Percentiles rank a stretch among this genome's conserved stretches.
Evolutionary conservation across 2,329 filamentous ascomycete genomes (phyloP).

Genomic region (Dothidotthia symphoricarpi): DNA sequence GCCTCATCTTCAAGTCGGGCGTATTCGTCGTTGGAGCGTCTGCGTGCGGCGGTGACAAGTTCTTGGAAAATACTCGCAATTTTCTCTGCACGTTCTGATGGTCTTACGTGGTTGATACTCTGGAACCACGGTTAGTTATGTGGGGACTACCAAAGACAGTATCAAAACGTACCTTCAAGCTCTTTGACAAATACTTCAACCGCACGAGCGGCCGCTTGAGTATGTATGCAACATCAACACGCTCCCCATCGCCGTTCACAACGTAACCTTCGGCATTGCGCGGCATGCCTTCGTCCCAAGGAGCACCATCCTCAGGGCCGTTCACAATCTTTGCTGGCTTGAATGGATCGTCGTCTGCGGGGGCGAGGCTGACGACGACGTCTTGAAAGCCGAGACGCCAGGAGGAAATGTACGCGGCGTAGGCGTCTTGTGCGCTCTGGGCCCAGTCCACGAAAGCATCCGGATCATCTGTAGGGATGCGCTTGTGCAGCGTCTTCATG

Average conservation of each 20-base stretch:
- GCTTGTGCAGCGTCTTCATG: conserved; percentile 74
- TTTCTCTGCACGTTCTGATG: conserved; percentile 57
- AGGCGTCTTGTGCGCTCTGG: conserved; percentile 71
- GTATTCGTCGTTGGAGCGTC: conserved; percentile 69
- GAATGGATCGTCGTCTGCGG: conserved; percentile 64
- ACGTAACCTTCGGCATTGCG: conserved; percentile 61
- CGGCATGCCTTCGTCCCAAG: conserved; percentile 56
- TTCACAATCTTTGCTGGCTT: conserved; percentile 39
- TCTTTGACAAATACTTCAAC: conserved; percentile 82
- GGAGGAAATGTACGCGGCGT: conserved; percentile 78
- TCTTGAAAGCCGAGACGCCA: conserved; percentile 96
- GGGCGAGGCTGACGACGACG: conserved; percentile 87
- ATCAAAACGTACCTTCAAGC: conserved; percentile 62
- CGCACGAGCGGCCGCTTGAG: conserved; percentile 85
- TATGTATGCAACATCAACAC: conserved; percentile 90
- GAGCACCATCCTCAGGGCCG: conserved; percentile 49
- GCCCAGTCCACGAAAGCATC: conserved; percentile 78
- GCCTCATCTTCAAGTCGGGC: conserved; percentile 81
- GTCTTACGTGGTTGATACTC: conserved; percentile 59
- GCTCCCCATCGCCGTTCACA: conserved; percentile 73
- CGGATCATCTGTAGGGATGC: conserved; percentile 71
- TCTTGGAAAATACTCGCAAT: conserved; percentile 65
- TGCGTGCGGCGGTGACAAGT: conserved; percentile 73
- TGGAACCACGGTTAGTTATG: conserved; percentile 36
- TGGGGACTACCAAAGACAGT: neutral